Base-by-base conservation (phyloP, 1,284 basidiomycete genomes). In the Cutaneotrichosporon sp. region DNA sequence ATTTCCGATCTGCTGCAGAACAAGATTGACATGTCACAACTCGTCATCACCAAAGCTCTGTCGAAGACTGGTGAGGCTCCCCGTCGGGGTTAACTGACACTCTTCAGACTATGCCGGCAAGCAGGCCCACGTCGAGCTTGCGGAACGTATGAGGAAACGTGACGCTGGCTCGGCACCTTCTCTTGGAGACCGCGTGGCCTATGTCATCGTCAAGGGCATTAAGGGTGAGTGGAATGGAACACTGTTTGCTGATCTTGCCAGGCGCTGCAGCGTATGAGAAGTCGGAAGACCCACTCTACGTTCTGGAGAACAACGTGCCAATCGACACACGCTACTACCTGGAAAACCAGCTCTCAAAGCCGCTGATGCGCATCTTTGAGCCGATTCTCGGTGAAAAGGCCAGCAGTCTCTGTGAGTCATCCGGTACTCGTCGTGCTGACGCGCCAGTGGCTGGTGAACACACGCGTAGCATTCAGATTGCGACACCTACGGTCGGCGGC, bases 251-350 rank as follows among this genome's bases (percentile, higher is more conserved):
- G 18, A 56, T 26, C 38, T n/a, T 14, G 30, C 11, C 66, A 91
- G 91, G 92, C 71, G 94, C 95, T 31, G 92, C 93, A n/a, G 94
- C 94, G 18, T 98, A 96, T 70, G 95, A 97, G 76, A 97, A 97
- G 78, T 96, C 94, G 0, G 94, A 98, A 76, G 94, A 97, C 74
- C 94, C 94, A 0, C 85, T 98, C 61, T 97, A 92, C 72, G 94
- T 97, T 8, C 85, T 98, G 22, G 94, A 97, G 78, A 92, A 98
- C 80, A 98, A 92, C 74, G 87, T 98, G 49, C 94, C 94, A 0
- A 94, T 98, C 65, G 94, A 98, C 76, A 97, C 95, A 3, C 90
- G 91, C 73, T 97, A 98, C 76, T 98, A 97, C 75, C 86, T 98
- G 60, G 95, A 98, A 62, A 97, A 97, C 72, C 94, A 98, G 75